Base-by-base conservation (phyloP, 2,329 filamentous ascomycete species). In the Bipolaris bicolor region DNA sequence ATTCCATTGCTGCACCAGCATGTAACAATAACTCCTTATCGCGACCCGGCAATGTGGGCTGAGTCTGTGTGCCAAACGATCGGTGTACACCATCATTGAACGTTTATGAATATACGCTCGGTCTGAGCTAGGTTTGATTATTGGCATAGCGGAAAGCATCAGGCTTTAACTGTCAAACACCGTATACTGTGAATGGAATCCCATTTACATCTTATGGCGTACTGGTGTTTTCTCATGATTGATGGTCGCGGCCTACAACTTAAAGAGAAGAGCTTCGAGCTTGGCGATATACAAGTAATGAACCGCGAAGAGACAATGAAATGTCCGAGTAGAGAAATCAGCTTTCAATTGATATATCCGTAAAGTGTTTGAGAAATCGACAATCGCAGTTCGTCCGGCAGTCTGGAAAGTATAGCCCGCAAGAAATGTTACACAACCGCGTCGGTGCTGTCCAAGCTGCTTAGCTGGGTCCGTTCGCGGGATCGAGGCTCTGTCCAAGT, bases 311-410 rank as follows among this genome's bases (percentile, higher is more conserved):
- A 34, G 37, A 43, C 36, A 46, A 36, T 26, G 36, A 57, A 16
- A 50, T 33, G 48, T 46, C 48, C 52, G 53, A 26, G 53, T 40
- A 49, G 48, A 59, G 47, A 54, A 57, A 59, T 60, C 62, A 57
- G 54, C 53, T 63, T 64, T 66, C 51, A 68, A 65, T 65, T 63
- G 57, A 54, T 66, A 62, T 65, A 67, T 70, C 66, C 66, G 59
- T 60, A 55, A 57, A 43, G 58, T 51, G 57, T 54, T 52, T 63
- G 64, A 64, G 63, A 55, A 64, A 64, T 58, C 55, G 60, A 63
- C 49, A 51, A 56, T 47, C 57, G 55, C 50, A 61, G 44, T 52
- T 60, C 40, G 55, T 56, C 54, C 62, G 66, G 63, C 64, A 64
- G 64, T 63, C 43, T 61, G 34, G 61, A 62, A 61, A 60, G 62